Percentiles rank a stretch among this genome's conserved stretches.
These are phyloP conservation scores for Ustilago nuda DNA, from an alignment of 1,284 basidiomycete species.

Conservation along the genomic window DNA sequence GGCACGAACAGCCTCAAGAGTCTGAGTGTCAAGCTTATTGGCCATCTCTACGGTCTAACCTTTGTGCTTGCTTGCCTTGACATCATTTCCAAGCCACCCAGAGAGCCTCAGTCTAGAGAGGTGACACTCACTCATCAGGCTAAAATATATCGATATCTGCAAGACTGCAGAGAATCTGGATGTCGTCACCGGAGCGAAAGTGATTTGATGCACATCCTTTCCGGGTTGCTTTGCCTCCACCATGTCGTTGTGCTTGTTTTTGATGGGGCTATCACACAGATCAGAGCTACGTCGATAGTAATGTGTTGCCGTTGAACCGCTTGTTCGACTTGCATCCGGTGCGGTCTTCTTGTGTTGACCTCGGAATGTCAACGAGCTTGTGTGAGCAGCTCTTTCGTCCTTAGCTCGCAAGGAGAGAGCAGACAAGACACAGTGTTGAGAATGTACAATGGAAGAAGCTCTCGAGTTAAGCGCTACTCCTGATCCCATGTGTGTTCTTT, in stretches of 20 bases:
- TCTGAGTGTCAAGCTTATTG: neutral
- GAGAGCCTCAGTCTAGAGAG: neutral
- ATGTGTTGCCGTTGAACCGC: neutral
- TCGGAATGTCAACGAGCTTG: neutral
- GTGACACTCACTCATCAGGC: neutral
- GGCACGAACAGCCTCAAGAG: neutral
- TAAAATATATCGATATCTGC: neutral
- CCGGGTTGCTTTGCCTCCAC: conserved; percentile 1
- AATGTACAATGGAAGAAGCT: neutral
- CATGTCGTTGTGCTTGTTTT: neutral
- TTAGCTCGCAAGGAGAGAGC: neutral
- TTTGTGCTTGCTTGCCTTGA: no score
- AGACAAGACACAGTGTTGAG: neutral
- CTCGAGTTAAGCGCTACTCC: neutral
- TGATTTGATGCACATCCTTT: neutral
- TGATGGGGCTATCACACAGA: neutral
- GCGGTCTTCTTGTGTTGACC: neutral
- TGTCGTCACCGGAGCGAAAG: neutral
- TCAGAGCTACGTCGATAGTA: neutral
- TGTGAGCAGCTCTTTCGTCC: neutral
- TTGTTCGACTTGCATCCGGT: conserved; percentile 3
- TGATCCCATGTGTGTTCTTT: neutral
- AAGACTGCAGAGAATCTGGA: neutral
- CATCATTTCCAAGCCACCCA: no score
- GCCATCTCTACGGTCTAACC: no score